Evolutionary conservation across 345 rosid species (phyloP), one percentile per base, ranked within the genome.

Genomic region (Orychophragmus violaceus): DNA sequence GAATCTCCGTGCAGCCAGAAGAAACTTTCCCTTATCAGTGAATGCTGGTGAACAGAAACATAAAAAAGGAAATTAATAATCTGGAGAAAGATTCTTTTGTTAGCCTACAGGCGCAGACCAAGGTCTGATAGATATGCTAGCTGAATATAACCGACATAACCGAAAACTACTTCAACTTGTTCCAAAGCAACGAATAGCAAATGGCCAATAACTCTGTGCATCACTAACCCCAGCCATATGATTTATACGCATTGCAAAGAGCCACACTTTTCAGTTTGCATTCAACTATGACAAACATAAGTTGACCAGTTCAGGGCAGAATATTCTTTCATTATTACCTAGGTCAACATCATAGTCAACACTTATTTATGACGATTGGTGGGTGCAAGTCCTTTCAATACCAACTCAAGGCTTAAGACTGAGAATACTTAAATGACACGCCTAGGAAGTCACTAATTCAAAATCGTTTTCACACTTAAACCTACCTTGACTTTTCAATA

Each of bases 1-100:
- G 61, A 76, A 86, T 77, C 94, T 86, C 53, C 91, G 76, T 46
- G 98, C 97, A 8, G 97, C 98, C 66, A 93, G 84, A 64, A 93
- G 96, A 82, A 93, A 86, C 83, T 93, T 93, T 52, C 94, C 96
- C 75, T 82, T 80, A 39, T 93, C 96, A 36, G 80, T 79, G 27
- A 81, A 79, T 66, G 98, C 98, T 93, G 80, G 39, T 49, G 59
- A 33, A 48, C 27, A 71, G 4, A 33, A 65, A n/a, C 46, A 29
- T 3, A 55, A 16, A 19, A 39, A 65, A 1, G 17, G 9, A 41
- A 22, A 22, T 52, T 5, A 16, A 29, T 30, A 11, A 58, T 12
- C 46, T 35, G 2, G 9, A 57, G 57, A 22, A 11, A 22, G 10
- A 57, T 46, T 29, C 28, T 23, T 33, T 25, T 48, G 7, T 12